Base-by-base conservation (phyloP, 73 alveolate genomes). In the Tetrahymena elliotti region DNA sequence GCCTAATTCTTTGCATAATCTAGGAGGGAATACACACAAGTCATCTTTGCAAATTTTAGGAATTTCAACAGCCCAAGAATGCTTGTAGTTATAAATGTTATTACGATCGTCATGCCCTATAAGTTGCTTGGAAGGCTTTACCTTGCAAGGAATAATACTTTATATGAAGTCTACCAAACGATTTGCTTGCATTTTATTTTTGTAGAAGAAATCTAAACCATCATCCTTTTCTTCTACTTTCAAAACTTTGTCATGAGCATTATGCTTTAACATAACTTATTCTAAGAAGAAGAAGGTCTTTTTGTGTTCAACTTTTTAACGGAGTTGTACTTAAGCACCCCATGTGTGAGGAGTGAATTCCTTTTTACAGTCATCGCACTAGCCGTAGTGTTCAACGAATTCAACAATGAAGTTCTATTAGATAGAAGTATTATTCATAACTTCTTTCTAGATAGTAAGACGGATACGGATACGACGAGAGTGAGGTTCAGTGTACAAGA, bases 41-140 rank as follows among this genome's bases (percentile, higher is more conserved):
- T 99, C 99, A 97, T 99, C 99, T 93, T 97, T 99, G 92, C 99
- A 99, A 7, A 99, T 97, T 13, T 99, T 99, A 84, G 99, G 99
- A 31, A 99, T 98, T 96, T 99, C 99, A 33, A 98, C 97, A 83
- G 98, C 96, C 83, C 96, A 96, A 10, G 99, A 97, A 97, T 97
- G 98, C 94, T 99, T 99, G 93, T 98, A 97, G 83, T 95, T 98
- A 93, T 96, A 97, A 52, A 96, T 97, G 94, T 97, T 97, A 53
- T 97, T 96, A 92, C 98, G 97, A 83, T 97, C 98, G 97, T 99
- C 99, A 83, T 98, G 99, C 37, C 99, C 99, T 52, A 98, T 97
- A 93, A 99, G 97, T 95, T 98, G 96, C 95, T 98, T 98, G 84
- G 99, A 96, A 92, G 96, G 94, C 93, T 99, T 98, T 10, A 97